These are phyloP conservation scores for Corchorus olitorius DNA, from an alignment of 345 rosid species.

Conservation along the genomic window DNA sequence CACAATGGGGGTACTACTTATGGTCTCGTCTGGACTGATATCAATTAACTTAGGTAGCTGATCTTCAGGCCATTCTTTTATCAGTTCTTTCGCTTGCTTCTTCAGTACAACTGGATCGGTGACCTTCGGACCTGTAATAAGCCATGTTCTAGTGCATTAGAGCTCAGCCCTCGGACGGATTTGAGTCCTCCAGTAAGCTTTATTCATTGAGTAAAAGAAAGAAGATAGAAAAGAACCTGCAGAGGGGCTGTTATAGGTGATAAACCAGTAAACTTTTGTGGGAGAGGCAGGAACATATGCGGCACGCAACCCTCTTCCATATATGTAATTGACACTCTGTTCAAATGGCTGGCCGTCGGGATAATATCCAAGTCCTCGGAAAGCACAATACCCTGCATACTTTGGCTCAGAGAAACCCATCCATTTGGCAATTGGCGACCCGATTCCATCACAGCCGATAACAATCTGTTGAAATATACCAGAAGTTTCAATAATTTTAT, in stretches of 20 bases:
- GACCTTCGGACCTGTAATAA: slow-evolving; percentile 64
- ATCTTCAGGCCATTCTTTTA: slow-evolving; percentile 60
- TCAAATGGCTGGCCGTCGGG: slow-evolving; percentile 73
- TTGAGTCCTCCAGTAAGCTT: background rate
- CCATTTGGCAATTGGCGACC: slow-evolving; percentile 83
- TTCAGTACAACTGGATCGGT: slow-evolving; percentile 67
- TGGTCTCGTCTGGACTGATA: slow-evolving; percentile 65
- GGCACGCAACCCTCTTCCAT: slow-evolving; percentile 84
- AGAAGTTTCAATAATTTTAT: background rate
- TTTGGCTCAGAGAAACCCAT: slow-evolving; percentile 85
- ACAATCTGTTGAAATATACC: slow-evolving; percentile 56
- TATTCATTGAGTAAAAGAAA: too few relatives aligned
- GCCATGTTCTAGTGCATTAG: too few relatives aligned
- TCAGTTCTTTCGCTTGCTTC: slow-evolving; percentile 62
- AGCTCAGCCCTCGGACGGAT: too few relatives aligned
- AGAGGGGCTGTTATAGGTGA: slow-evolving; percentile 81
- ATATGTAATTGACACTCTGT: slow-evolving; percentile 63
- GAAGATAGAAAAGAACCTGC: slow-evolving; percentile 47
- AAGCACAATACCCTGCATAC: slow-evolving; percentile 79
- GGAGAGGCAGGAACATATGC: slow-evolving; percentile 84
- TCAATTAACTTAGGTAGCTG: slow-evolving; percentile 61
- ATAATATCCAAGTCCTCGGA: slow-evolving; percentile 73
- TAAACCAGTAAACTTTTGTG: slow-evolving; percentile 87
- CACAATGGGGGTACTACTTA: slow-evolving; percentile 71
- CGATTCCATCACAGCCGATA: slow-evolving; percentile 83